Conservation (phyloP, 495 filamentous ascomycete genomes). For the Monascus purpureus region DNA sequence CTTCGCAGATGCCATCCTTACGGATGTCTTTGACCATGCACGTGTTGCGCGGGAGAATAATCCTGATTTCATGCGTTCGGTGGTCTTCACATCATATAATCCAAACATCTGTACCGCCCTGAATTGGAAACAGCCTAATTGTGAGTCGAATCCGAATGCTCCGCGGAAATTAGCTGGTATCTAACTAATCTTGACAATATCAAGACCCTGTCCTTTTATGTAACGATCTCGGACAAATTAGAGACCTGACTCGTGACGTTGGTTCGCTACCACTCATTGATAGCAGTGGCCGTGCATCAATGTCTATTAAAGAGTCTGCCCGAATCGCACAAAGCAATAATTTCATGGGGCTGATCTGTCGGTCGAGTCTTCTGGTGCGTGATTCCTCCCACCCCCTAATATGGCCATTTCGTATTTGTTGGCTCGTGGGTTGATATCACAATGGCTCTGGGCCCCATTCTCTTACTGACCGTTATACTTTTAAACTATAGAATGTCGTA, state of each 20-base stretch:
- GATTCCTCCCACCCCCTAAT: not conserved
- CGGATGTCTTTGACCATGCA: constrained; percentile 82
- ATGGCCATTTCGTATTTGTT: too few species aligned
- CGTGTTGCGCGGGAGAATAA: constrained; percentile 54
- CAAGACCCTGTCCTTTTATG: constrained; percentile 82
- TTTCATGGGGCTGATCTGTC: constrained; percentile 93
- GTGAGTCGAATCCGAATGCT: constrained; percentile 28
- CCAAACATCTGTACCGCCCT: constrained; percentile 76
- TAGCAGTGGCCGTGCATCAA: constrained; percentile 54
- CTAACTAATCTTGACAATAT: not conserved
- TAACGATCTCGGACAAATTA: constrained; percentile 65
- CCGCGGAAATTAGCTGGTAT: constrained; percentile 1
- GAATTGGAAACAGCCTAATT: constrained; percentile 99
- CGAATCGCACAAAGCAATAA: constrained; percentile 91
- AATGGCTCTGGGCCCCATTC: too few species aligned
- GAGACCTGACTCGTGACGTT: constrained; percentile 31
- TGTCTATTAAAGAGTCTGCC: constrained; percentile 88
- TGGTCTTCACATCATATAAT: constrained; percentile 90
- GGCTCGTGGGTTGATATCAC: too few species aligned
- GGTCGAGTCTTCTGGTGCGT: constrained; percentile 69
- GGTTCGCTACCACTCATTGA: constrained; percentile 28
- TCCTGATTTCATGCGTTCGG: constrained; percentile 58
- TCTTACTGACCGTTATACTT: constrained; percentile 10
- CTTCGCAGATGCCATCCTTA: constrained; percentile 71
- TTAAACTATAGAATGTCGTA: constrained; percentile 60